Evolutionary conservation across 169 alveolate species (phyloP), one percentile per base, ranked within the genome.

Genomic region (Perkinsus olseni): DNA sequence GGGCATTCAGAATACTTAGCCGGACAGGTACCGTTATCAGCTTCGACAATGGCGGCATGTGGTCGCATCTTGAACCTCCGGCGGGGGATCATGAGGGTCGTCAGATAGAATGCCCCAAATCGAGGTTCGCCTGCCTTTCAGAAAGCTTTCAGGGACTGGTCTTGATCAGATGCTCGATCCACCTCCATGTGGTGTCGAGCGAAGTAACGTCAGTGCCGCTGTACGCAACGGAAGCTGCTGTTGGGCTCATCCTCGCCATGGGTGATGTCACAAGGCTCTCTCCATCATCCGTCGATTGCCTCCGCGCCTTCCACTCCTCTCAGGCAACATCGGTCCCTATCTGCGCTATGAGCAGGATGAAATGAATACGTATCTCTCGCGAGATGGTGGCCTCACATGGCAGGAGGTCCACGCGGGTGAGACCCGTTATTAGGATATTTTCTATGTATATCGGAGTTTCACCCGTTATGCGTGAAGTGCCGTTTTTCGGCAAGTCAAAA

Each of bases 301-400:
- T 11, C 17, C 31, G 82, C 13, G 82, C 37, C 8, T 0, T 4
- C 10, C 8, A 4, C 17, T 62, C 17, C 36, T 4, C 1, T 8
- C 31, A 62, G 82, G 82, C 37, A 98, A 98, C 91, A 98, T 97
- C 39, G 99, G 99, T 0, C 94, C 95, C 74, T 96, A 96, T 91
- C 95, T 98, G 34, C 95, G 97, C 45, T 96, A 97, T 93, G 95
- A 96, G 36, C 95, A 95, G 36, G 97, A 97, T 90, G 97, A 98
- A 93, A 97, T 98, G 13, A 96, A 98, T 95, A 98, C 99, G 31
- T 98, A 96, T 95, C 93, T 98, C 74, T 97, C 99, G 40, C 94
- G 99, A 93, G 99, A 98, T 95, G 99, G 99, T 21, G 99, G 99
- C 0, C 97, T 97, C 20, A 98, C 99, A 28, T 98, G 99, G 99